These are phyloP conservation scores for Colletotrichum tropicale DNA, from an alignment of 2,329 filamentous ascomycete species.

Conservation along the genomic window DNA sequence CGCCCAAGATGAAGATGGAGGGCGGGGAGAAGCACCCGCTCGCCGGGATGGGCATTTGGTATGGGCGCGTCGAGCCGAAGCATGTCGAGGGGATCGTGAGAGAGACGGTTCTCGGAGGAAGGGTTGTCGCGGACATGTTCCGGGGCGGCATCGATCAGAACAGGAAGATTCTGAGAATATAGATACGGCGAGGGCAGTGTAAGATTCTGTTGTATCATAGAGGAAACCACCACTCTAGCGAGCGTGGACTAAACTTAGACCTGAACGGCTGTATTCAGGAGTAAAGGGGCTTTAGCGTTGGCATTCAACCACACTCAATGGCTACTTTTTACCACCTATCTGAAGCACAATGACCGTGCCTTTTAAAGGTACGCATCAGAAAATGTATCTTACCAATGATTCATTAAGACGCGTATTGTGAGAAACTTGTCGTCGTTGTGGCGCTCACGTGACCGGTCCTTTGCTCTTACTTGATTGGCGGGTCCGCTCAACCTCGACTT, in stretches of 20 bases:
- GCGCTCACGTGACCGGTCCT: slow-evolving; percentile 6
- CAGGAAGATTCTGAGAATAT: slow-evolving; percentile 55
- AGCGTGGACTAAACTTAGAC: background rate
- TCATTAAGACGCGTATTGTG: background rate
- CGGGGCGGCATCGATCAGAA: slow-evolving; percentile 68
- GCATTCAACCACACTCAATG: background rate
- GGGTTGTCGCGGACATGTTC: slow-evolving; percentile 73
- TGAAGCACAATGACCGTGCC: background rate
- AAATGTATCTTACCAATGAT: background rate
- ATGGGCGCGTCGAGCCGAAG: slow-evolving; percentile 76
- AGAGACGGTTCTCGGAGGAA: slow-evolving; percentile 72
- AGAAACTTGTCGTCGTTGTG: background rate
- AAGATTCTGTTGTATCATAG: background rate
- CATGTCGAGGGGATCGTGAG: slow-evolving; percentile 78
- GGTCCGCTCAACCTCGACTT: background rate
- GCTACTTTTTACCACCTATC: background rate
- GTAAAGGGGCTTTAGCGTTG: background rate
- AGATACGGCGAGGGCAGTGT: background rate
- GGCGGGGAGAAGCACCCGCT: slow-evolving; percentile 58
- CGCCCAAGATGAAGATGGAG: slow-evolving; percentile 51
- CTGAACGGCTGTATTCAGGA: background rate
- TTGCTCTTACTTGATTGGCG: background rate
- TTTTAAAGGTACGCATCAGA: background rate
- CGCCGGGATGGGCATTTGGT: slow-evolving; percentile 79
- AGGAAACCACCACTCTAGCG: background rate